A percentile compares a stretch with the other conserved stretches of the same genome.
phyloP scores from a whole-genome alignment of 495 filamentous ascomycete genomes.

The Daldinia vernicosa region DNA sequence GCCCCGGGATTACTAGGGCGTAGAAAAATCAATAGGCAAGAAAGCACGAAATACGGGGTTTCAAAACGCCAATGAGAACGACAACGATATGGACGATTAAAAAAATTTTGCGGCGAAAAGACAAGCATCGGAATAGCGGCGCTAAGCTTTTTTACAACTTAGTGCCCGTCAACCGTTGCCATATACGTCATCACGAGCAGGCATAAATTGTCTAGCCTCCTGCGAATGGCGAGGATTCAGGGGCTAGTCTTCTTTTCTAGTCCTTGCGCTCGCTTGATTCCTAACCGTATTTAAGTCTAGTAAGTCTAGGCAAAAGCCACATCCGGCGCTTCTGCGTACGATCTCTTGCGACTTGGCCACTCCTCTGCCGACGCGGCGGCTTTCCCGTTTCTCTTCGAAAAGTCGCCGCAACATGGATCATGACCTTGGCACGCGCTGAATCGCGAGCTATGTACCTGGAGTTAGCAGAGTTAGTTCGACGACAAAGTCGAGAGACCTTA shows the following conservation, averaged over 20 bases:
- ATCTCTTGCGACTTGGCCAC: constrained; percentile 2
- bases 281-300: constrained; percentile 24
- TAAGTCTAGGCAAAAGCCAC: constrained; percentile 28
- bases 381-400: constrained; percentile 15
- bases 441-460: neutral
- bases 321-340: constrained; percentile 17
- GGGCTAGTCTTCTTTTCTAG: constrained; percentile 12
- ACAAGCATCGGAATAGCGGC: constrained; percentile 17
- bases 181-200: constrained; percentile 30
- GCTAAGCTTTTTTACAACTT: constrained; percentile 32
- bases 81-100: constrained; percentile 4
- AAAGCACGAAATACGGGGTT: neutral
- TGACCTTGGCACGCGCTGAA: neutral
- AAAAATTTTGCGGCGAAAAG: constrained; percentile 37
- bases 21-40: neutral
- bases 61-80: neutral
- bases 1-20: neutral
- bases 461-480: neutral
- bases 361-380: constrained; percentile 28
- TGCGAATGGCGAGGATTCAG: constrained; percentile 22
- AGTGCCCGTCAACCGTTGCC: constrained; percentile 27
- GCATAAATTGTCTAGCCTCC: neutral
- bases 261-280: constrained; percentile 12
- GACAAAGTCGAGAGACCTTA: neutral
- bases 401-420: neutral